phyloP scores from a whole-genome alignment of 306 rosid genomes.

The Trifolium fragiferum region DNA sequence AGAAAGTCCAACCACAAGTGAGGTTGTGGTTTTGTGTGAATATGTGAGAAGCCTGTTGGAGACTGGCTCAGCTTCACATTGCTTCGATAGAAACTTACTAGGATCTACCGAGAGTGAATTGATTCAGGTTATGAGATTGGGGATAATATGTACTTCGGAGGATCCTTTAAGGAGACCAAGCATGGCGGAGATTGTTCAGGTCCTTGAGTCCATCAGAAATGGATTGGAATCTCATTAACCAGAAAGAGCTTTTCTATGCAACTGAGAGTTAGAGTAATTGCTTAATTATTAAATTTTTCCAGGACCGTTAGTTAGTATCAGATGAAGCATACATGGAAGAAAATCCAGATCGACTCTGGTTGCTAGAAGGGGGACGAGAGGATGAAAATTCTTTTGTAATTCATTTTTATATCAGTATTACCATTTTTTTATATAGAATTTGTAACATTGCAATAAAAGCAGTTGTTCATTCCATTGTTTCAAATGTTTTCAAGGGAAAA shows the following conservation, averaged over 20 bases:
- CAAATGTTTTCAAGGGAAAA: slow-evolving; percentile 1
- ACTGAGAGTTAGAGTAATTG: slow-evolving; percentile 34
- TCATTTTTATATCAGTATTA: slow-evolving; percentile 51
- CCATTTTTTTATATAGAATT: slow-evolving; percentile 44
- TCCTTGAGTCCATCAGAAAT: slow-evolving; percentile 93
- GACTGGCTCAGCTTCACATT: slow-evolving; percentile 76
- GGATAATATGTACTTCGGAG: slow-evolving; percentile 85
- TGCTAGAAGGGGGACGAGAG: slow-evolving; percentile 35
- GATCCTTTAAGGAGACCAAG: slow-evolving; percentile 90
- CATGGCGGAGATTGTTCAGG: slow-evolving; percentile 98
- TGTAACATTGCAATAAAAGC: slow-evolving; percentile 56
- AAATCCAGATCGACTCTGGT: slow-evolving; percentile 38
- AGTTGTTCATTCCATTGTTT: slow-evolving; percentile 53
- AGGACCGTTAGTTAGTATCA: slow-evolving; percentile 20
- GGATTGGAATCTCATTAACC: slow-evolving; percentile 64
- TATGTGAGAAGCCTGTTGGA: slow-evolving; percentile 80
- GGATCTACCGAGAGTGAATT: slow-evolving; percentile 86
- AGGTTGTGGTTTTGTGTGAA: slow-evolving; percentile 91
- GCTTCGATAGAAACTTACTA: slow-evolving; percentile 77
- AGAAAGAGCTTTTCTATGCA: slow-evolving; percentile 21
- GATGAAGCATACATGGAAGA: slow-evolving; percentile 35
- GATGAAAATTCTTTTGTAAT: slow-evolving; percentile 60
- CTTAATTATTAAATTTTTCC: slow-evolving; percentile 37
- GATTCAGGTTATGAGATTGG: slow-evolving; percentile 93
- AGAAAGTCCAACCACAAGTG: slow-evolving; percentile 80